Evolutionary conservation across 2,329 filamentous ascomycete genomes (phyloP), one percentile per base, ranked within the genome.

Genomic region (Penicillium vulpinum): DNA sequence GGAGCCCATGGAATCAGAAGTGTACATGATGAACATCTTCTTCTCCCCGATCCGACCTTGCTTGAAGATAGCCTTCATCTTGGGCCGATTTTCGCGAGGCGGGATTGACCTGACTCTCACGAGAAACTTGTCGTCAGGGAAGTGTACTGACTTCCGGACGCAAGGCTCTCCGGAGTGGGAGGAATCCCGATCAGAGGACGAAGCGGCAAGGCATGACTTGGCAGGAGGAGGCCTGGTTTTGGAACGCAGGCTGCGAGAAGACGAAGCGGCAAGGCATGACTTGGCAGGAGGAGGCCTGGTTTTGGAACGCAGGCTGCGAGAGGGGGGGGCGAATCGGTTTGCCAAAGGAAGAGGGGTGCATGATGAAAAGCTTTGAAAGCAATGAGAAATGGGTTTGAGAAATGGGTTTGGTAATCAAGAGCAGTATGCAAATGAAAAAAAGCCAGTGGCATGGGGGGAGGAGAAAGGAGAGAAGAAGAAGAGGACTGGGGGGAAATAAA

Each of bases 401-500:
- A 31, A 31, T 41, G 36, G 26, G 9, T 41, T 21, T 41, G n/a
- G 36, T 44, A 26, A 43, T 44, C 28, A 44, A 51, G 5, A 26
- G 38, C 36, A 31, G 22, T n/a, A 10, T 28, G 46, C 44, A 50
- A 41, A 24, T 49, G 43, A 54, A 21, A 49, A 54, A 22, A n/a
- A 49, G 45, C 45, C 51, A 50, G 44, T 33, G 51, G 51, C 51
- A 54, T 50, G 28, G 45, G 36, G 51, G 43, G 51, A 54, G 38
- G 31, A 35, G 28, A 54, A n/a, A 50, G 36, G 7, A 54, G 46
- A 49, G 40, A 36, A 33, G 13, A 33, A 49, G 21, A 35, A 41
- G 16, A 35, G 18, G 8, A 47, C 15, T 26, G 18, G 15, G 36
- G n/a, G 28, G 21, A 8, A 6, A 29, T 50, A 54, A 43, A 54